A percentile compares a stretch with the other conserved stretches of the same genome.
These are phyloP conservation scores for Musa acuminata DNA, from an alignment of 176 grass and related monocot species.

Conservation along the genomic window DNA sequence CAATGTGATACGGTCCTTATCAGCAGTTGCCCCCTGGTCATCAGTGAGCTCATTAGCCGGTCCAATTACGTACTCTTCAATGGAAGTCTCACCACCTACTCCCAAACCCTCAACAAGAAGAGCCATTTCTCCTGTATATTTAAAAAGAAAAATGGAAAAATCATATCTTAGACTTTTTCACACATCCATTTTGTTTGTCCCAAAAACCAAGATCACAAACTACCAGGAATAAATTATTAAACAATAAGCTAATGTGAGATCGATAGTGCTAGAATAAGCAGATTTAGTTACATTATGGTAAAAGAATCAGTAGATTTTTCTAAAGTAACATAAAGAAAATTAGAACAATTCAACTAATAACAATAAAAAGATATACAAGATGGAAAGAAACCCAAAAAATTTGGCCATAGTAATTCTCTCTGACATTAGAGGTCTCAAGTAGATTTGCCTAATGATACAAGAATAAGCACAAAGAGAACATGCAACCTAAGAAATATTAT, in stretches of 20 bases:
- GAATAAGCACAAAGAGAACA: not conserved
- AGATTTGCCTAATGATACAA: not conserved
- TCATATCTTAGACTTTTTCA: not conserved
- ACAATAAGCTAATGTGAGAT: not conserved
- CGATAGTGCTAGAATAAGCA: not conserved
- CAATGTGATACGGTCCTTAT: conserved; percentile 64
- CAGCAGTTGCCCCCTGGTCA: conserved; percentile 45
- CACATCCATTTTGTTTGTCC: not conserved
- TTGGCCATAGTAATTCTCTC: no score
- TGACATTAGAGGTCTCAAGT: no score
- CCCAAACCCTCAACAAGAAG: conserved; percentile 63
- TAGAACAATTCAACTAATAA: no score
- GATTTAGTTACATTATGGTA: not conserved
- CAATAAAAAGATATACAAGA: no score
- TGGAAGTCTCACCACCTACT: conserved; percentile 10
- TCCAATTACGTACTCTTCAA: conserved; percentile 77
- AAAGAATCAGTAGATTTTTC: no score
- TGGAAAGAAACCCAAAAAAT: no score
- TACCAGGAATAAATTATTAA: not conserved
- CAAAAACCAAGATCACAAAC: not conserved
- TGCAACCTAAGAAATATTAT: not conserved
- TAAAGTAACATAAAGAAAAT: no score
- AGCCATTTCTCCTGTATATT: conserved; percentile 81
- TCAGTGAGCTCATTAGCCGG: conserved; percentile 49
- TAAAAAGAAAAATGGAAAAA: not conserved